Conservation (phyloP, 2,329 filamentous ascomycete species). For the Venturia pyrina region DNA sequence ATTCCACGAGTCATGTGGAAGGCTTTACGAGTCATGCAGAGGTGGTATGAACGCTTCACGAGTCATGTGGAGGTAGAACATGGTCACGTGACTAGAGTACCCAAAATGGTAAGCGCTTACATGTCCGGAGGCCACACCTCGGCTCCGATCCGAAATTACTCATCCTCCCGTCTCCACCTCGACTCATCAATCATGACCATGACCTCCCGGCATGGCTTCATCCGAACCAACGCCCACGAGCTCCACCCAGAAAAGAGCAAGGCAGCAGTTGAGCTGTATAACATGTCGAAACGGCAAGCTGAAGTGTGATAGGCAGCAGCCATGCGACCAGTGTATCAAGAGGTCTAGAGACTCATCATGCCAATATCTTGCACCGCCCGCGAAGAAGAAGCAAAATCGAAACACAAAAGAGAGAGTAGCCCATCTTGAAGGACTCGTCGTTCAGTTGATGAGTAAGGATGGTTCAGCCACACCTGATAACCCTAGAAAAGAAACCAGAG, state of each 20-base stretch:
- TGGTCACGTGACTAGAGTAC: too few species aligned
- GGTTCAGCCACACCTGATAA: background rate
- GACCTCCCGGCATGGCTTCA: background rate
- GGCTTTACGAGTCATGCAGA: too few species aligned
- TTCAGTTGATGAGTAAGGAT: conserved; percentile 13
- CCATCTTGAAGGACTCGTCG: conserved; percentile 14
- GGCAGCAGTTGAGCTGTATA: conserved; percentile 26
- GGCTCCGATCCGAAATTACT: background rate
- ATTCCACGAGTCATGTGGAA: too few species aligned
- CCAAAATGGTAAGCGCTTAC: background rate
- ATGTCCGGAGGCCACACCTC: background rate
- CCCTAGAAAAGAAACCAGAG: background rate
- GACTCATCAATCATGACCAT: background rate
- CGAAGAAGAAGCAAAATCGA: conserved; percentile 12
- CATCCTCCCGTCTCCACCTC: background rate
- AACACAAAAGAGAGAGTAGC: conserved; percentile 13
- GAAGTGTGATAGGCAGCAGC: conserved; percentile 24
- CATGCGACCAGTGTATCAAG: conserved; percentile 30
- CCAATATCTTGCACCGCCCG: conserved; percentile 13
- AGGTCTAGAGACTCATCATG: conserved; percentile 21
- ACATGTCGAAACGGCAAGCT: conserved; percentile 27
- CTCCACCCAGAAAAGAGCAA: conserved; percentile 23
- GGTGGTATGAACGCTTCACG: too few species aligned
- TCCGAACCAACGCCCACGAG: background rate
- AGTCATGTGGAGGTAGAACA: too few species aligned